Base-by-base conservation (phyloP, 1,139 yeast species). In the Kodamaea alishanica region DNA sequence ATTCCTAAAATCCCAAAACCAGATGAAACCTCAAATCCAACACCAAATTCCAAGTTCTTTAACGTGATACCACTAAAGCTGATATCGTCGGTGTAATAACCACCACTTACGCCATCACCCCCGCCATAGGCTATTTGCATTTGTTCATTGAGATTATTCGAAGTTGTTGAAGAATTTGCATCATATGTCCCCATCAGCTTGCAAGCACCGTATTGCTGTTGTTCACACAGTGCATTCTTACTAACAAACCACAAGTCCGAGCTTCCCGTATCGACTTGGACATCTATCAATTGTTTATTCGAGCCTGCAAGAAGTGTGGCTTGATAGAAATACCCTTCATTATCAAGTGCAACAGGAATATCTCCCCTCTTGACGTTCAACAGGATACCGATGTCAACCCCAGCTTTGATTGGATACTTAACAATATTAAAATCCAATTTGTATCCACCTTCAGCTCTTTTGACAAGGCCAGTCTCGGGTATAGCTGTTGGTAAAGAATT, bases 1-100 rank as follows among this genome's bases (percentile, higher is more conserved):
- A 58, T 41, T 12, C 62, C 62, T 9, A 56, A 41, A 12, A 53
- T 32, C 15, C 61, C 59, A 27, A 34, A 35, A 5, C 22, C 31
- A 7, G 38, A 30, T 5, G 47, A 37, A 6, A 48, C 38, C 3
- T 38, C 25, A 22, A 25, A 34, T n/a, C 32, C 53, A 22, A 46
- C 33, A 22, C 51, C 61, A 44, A 58, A 50, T 31, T 48, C 47
- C 3, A 48, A 32, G 15, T 38, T 29, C 15, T 28, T 26, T 24
- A 33, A 35, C 28, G 11, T 36, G 26, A 30, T 22, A n/a, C 37
- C 39, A 10, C 32, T 24, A 12, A 47, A 6, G 8, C 8, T 4
- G 11, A 46, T 41, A 9, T 25, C 25, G 22, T 46, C 49, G 2
- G 26, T 38, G 29, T 26, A 31, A 25, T 35, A 47, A 3, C 32